Base-by-base conservation (phyloP, 768 basidiomycete genomes). In the Coprinopsis strossmayeri region DNA sequence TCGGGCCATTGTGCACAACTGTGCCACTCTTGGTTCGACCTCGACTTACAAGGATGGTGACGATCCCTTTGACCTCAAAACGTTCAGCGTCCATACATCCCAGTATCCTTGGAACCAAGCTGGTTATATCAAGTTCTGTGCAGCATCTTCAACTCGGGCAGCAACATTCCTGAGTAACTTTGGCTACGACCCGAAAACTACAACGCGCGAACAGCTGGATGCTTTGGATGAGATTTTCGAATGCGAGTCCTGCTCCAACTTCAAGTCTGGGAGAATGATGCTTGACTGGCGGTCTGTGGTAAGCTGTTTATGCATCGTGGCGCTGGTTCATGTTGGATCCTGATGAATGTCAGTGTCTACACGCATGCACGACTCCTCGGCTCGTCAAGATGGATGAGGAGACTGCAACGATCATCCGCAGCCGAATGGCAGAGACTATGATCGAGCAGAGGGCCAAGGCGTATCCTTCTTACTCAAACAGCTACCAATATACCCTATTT, bases 151-250 rank as follows among this genome's bases (percentile, higher is more conserved):
- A 5, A 24, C 38, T 9, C 11, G 37, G 2, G 10, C 53, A 10
- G 17, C 23, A 3, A 43, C 41, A 9, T 39, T 55, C 39, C 38
- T 55, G 35, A 53, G 57, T 30, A 55, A 59, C 32, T 58, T 56
- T 47, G 60, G 59, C n/a, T 44, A 53, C 20, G 55, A 65, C 50
- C 60, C 60, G 7, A 46, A 48, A 15, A 57, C 53, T 13, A 59
- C 61, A 0, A 59, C 59, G 15, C 51, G 46, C 7, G 45, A 53
- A 11, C 54, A 54, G 9, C 61, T 66, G 63, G 61, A 66, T 34
- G 50, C 23, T 1, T 32, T 42, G 10, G 54, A 57, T 24, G 55
- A 55, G 3, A 60, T 65, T 24, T 49, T 64, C 26, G 62, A 61
- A 37, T 65, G 64, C 35, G 27, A 49, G 1, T 47, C 56, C 15